Percentiles rank a stretch among this genome's conserved stretches.
These are phyloP conservation scores for Trypethelium eluteriae DNA, from an alignment of 495 filamentous ascomycete species.

Conservation along the genomic window DNA sequence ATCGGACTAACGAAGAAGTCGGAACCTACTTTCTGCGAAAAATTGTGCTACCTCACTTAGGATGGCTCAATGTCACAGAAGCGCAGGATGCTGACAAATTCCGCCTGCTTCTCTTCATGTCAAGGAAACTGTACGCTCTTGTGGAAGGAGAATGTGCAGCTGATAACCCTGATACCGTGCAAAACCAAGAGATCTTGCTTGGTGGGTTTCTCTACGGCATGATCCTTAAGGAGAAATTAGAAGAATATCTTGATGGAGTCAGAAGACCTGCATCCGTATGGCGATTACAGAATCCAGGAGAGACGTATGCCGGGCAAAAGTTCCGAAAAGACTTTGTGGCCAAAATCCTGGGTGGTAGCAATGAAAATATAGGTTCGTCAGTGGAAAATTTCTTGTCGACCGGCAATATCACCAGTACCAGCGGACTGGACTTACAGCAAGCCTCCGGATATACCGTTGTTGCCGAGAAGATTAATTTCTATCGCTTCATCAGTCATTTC, in stretches of 20 bases:
- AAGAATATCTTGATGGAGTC: constrained; percentile 71
- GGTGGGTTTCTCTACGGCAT: constrained; percentile 89
- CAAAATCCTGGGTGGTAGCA: constrained; percentile 68
- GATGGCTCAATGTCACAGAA: constrained; percentile 70
- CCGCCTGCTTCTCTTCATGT: constrained; percentile 91
- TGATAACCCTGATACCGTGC: constrained; percentile 93
- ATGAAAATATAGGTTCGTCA: constrained; percentile 77
- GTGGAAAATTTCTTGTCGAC: constrained; percentile 95
- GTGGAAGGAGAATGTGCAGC: constrained; percentile 84
- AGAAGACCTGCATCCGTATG: constrained; percentile 60
- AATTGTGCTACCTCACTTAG: constrained; percentile 84
- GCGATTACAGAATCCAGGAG: constrained; percentile 52
- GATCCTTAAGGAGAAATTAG: constrained; percentile 89
- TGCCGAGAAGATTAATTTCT: constrained; percentile 98
- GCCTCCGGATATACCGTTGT: constrained; percentile 91
- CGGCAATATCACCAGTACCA: constrained; percentile 83
- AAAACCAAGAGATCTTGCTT: constrained; percentile 86
- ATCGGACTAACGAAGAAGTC: constrained; percentile 75
- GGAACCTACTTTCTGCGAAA: constrained; percentile 83
- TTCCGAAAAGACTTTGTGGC: constrained; percentile 72
- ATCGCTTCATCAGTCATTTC: constrained; percentile 97
- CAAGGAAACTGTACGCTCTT: constrained; percentile 84
- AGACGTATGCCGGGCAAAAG: constrained; percentile 58
- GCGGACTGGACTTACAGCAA: constrained; percentile 89
- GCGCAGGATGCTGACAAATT: constrained; percentile 85